Conservation (phyloP, 345 rosid species). For the Syzygium jambos region DNA sequence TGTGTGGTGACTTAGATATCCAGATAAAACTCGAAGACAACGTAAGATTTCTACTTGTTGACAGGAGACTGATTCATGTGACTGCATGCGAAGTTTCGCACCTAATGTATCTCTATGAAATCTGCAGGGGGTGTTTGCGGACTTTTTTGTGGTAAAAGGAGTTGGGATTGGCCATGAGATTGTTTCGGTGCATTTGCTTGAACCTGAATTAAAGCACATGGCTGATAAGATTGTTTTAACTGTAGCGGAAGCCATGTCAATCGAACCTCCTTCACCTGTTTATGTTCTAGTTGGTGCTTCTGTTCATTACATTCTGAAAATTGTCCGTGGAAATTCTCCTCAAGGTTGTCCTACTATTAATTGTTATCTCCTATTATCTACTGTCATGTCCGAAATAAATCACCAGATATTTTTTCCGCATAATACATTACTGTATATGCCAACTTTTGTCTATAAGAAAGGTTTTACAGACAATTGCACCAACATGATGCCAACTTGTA, state of each 20-base stretch:
- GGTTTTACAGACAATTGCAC: not conserved
- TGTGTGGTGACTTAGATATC: conserved; percentile 77
- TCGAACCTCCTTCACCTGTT: conserved; percentile 86
- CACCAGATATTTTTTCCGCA: not conserved
- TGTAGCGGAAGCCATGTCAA: conserved; percentile 97
- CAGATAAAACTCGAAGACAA: conserved; percentile 78
- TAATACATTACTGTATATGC: not conserved
- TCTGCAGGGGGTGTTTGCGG: conserved; percentile 83
- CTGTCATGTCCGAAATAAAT: not conserved
- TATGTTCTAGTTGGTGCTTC: conserved; percentile 77
- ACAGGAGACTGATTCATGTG: not conserved
- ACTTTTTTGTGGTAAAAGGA: conserved; percentile 82
- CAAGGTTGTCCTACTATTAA: conserved; percentile 45
- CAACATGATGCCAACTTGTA: not conserved
- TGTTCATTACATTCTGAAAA: conserved; percentile 59
- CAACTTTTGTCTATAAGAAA: not conserved
- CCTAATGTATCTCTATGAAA: not conserved
- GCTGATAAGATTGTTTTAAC: conserved; percentile 69
- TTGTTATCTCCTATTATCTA: not conserved
- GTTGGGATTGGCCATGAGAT: conserved; percentile 75
- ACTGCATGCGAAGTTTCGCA: not conserved
- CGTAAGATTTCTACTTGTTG: conserved; percentile 26
- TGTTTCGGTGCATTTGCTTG: conserved; percentile 73
- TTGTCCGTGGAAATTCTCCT: conserved; percentile 64
- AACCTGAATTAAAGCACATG: conserved; percentile 54